Evolutionary conservation across 352 stramenopile genomes (phyloP).

Genomic region (Phytopythium mirpurense): DNA sequence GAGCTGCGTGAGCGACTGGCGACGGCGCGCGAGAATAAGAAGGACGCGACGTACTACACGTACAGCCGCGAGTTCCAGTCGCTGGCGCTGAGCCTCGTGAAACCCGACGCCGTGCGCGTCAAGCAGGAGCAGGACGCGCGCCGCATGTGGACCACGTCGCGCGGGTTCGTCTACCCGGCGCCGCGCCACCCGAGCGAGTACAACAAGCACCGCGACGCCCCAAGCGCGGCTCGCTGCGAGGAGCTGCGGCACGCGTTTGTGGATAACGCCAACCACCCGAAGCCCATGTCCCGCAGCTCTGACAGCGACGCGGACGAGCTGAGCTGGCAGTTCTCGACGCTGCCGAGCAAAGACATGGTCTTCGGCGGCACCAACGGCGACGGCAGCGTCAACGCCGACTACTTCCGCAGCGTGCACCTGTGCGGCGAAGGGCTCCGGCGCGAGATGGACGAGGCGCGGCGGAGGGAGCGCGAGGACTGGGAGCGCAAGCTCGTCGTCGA

Average conservation of each 20-base stretch:
- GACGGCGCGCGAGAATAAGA: slow-evolving; percentile 23
- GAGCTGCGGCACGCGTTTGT: slow-evolving; percentile 80
- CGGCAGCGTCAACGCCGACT: slow-evolving; percentile 56
- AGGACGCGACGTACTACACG: slow-evolving; percentile 68
- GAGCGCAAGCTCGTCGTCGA: slow-evolving; percentile 86
- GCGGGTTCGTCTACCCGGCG: slow-evolving; percentile 86
- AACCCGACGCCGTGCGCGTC: slow-evolving; percentile 51
- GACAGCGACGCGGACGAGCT: slow-evolving; percentile 6
- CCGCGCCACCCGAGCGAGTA: slow-evolving; percentile 65
- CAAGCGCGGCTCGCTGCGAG: slow-evolving; percentile 75
- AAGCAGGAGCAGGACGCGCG: slow-evolving; percentile 38
- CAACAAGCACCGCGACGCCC: slow-evolving; percentile 57
- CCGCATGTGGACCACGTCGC: slow-evolving; percentile 76
- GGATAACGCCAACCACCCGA: slow-evolving; percentile 74
- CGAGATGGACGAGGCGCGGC: slow-evolving; percentile 70
- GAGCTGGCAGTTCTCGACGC: slow-evolving; percentile 50
- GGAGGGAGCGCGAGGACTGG: slow-evolving; percentile 66
- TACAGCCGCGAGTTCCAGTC: slow-evolving; percentile 88
- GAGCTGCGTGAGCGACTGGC: slow-evolving; percentile 59
- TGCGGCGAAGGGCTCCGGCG: slow-evolving; percentile 68
- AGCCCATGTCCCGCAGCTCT: slow-evolving; percentile 43
- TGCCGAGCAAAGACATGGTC: slow-evolving; percentile 83
- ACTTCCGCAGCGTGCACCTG: slow-evolving; percentile 85
- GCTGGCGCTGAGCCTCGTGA: slow-evolving; percentile 75
- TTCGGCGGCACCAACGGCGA: slow-evolving; percentile 84